Evolutionary conservation across 2,329 filamentous ascomycete species (phyloP).

Genomic region (Chaetomiaceae sp.): DNA sequence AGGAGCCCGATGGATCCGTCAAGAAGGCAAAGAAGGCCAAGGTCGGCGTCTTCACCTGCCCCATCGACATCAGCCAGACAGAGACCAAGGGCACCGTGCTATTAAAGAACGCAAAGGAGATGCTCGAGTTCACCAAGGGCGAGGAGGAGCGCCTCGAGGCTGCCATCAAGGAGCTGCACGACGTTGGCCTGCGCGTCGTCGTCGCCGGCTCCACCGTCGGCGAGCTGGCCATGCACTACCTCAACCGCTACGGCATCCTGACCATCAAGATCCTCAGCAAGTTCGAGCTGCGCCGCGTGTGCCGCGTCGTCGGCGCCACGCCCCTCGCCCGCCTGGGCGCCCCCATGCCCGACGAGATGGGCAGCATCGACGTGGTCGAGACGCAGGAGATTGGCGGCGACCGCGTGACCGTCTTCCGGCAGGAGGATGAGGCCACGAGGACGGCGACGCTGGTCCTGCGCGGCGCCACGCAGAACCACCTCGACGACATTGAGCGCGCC

Average conservation of each 20-base stretch:
- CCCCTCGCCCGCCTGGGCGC: conserved; percentile 93
- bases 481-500: conserved; percentile 93
- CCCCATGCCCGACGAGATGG: conserved; percentile 99
- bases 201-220: conserved; percentile 91
- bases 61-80: conserved; percentile 91
- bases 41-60: conserved; percentile 94
- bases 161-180: conserved; percentile 90
- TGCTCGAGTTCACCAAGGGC: conserved; percentile 97
- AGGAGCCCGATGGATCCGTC: conserved; percentile 85
- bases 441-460: conserved; percentile 92
- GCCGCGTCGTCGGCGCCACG: conserved; percentile 92
- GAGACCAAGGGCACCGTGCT: conserved; percentile 98
- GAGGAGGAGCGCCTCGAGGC: conserved; percentile 90
- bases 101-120: conserved; percentile 95
- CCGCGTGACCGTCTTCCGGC: conserved; percentile 95
- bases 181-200: conserved; percentile 87
- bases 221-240: conserved; percentile 93
- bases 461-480: conserved; percentile 94
- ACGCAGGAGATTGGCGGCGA: conserved; percentile 97
- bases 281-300: conserved; percentile 91
- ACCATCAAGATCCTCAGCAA: conserved; percentile 97
- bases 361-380: conserved; percentile 88
- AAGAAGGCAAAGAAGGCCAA: conserved; percentile 93
- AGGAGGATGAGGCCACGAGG: conserved; percentile 87
- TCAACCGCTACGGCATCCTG: conserved; percentile 94